Conservation (phyloP, 257 asterid genomes). For the Dorcoceras hygrometricum region DNA sequence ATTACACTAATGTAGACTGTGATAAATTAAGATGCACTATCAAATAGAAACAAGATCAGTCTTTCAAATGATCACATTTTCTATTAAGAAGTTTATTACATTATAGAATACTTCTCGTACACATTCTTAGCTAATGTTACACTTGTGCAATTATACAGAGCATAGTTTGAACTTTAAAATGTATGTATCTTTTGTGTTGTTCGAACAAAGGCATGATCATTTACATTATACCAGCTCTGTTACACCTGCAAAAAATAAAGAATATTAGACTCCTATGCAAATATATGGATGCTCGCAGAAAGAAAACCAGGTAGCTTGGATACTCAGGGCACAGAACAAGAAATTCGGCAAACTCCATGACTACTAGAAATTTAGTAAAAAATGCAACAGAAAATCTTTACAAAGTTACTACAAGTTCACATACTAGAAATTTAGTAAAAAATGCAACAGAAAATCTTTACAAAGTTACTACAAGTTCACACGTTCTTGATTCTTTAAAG, state of each 20-base stretch:
- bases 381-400: background rate
- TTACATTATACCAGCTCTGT: slow-evolving; percentile 20
- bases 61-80: background rate
- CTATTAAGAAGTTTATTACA: background rate
- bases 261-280: background rate
- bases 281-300: background rate
- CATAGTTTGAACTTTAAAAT: background rate
- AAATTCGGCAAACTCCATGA: background rate
- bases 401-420: background rate
- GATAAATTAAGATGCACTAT: background rate
- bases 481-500: background rate
- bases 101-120: background rate
- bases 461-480: background rate
- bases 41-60: background rate
- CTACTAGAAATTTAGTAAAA: background rate
- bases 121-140: slow-evolving; percentile 8
- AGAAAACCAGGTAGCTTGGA: background rate
- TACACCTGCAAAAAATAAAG: slow-evolving; percentile 22
- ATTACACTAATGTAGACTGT: background rate
- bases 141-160: background rate
- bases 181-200: slow-evolving; percentile 20
- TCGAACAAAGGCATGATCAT: slow-evolving; percentile 17
- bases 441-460: background rate
- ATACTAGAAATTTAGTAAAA: background rate
- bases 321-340: background rate